A percentile compares a stretch with the other conserved stretches of the same genome.
These are phyloP conservation scores for Penicillium sp. DNA, from an alignment of 2,329 filamentous ascomycete species.

Conservation along the genomic window DNA sequence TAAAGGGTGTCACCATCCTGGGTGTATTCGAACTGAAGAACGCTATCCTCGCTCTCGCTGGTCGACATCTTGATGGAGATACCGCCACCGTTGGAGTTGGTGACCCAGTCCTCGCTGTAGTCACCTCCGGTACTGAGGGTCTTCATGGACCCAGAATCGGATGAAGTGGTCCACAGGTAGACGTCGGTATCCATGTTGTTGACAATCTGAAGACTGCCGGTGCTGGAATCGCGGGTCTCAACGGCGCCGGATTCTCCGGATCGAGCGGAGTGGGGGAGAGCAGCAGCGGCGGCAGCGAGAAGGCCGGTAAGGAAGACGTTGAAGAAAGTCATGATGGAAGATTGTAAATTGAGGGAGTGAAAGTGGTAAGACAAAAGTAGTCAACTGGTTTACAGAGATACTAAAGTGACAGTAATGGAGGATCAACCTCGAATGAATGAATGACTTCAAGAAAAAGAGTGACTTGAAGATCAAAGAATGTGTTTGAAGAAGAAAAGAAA, in stretches of 20 bases:
- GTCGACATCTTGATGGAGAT: conserved; percentile 39
- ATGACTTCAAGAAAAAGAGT: conserved; percentile 14
- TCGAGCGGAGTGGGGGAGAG: conserved; percentile 14
- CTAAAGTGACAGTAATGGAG: conserved; percentile 11
- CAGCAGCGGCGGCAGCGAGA: conserved; percentile 22
- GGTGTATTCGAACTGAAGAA: conserved; percentile 39
- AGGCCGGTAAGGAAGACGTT: conserved; percentile 24
- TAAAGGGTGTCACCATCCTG: conserved; percentile 31
- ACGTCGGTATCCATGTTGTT: conserved; percentile 34
- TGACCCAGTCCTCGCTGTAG: conserved; percentile 33
- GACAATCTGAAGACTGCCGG: conserved; percentile 31
- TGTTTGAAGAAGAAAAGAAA: conserved; percentile 6
- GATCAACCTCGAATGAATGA: conserved; percentile 10
- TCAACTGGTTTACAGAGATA: conserved; percentile 2
- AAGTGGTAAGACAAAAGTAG: conserved; percentile 2
- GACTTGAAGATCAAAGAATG: conserved; percentile 15
- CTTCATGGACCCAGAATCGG: conserved; percentile 25
- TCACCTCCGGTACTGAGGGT: conserved; percentile 26
- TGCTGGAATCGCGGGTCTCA: conserved; percentile 5
- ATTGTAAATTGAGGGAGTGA: conserved; percentile 7
- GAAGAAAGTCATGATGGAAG: conserved; percentile 17
- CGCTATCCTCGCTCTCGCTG: conserved; percentile 15
- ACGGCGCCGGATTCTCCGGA: conserved; percentile 7
- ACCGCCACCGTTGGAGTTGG: conserved; percentile 35
- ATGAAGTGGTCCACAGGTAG: conserved; percentile 37